Evolutionary conservation across 2,329 filamentous ascomycete genomes (phyloP).

Genomic region (Colletotrichum tabaci): DNA sequence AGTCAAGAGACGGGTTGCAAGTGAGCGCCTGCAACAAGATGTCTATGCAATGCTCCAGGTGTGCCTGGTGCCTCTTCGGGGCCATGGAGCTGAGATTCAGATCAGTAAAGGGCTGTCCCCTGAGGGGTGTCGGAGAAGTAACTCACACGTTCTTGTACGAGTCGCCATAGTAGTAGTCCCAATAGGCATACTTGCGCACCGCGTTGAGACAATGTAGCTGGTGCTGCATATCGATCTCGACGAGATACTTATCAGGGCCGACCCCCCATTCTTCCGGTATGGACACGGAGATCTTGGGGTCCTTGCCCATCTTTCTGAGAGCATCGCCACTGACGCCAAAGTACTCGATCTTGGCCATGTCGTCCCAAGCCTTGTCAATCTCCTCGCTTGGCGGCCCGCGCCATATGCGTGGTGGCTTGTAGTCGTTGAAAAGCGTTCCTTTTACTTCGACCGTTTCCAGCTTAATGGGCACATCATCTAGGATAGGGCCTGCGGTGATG

Average conservation of each 20-base stretch:
- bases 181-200: constrained; percentile 33
- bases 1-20: constrained; percentile 31
- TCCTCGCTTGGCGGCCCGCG: constrained; percentile 41
- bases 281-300: constrained; percentile 30
- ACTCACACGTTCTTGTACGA: constrained; percentile 29
- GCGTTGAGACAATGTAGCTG: constrained; percentile 38
- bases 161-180: constrained; percentile 23
- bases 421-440: constrained; percentile 40
- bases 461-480: constrained; percentile 25
- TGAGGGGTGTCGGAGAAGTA: too few species aligned
- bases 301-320: constrained; percentile 36
- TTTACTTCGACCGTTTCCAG: constrained; percentile 32
- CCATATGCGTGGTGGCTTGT: constrained; percentile 50
- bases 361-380: constrained; percentile 46
- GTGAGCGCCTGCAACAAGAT: constrained; percentile 32
- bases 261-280: constrained; percentile 39
- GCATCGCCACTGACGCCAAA: constrained; percentile 35
- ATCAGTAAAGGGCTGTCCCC: neutral
- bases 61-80: constrained; percentile 28
- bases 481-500: constrained; percentile 14
- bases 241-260: constrained; percentile 30
- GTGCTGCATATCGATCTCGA: constrained; percentile 39
- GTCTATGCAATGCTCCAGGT: constrained; percentile 27
- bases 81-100: constrained; percentile 19
- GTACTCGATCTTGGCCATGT: constrained; percentile 33